Base-by-base conservation (phyloP, 345 rosid species). In the Capsella bursapastoris region DNA sequence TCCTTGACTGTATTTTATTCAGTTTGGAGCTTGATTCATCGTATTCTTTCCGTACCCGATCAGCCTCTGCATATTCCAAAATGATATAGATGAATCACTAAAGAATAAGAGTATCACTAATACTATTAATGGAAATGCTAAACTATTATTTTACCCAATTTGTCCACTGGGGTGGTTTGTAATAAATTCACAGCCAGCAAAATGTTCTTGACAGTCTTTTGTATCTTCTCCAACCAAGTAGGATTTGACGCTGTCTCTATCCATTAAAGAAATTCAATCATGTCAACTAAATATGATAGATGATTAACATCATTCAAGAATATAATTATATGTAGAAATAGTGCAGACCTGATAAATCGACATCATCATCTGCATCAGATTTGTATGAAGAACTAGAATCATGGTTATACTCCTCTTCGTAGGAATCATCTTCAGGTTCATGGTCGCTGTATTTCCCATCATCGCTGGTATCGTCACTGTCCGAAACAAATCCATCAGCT, bases 211-310 rank as follows among this genome's bases (percentile, higher is more conserved):
- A 86, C 84, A 64, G 89, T 86, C 75, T 71, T 71, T 70, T 86
- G 92, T 80, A 92, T 85, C 85, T 82, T 88, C 87, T 87, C 93
- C 86, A 92, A 78, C 99, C 97, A 92, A 56, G 92, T 87, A 66
- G 83, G 85, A 60, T 73, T 83, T 74, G 80, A 80, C 58, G 70
- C 81, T 60, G 83, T 77, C 71, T 88, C 94, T 93, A 64, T 53
- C 45, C 44, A 2, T 22, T 62, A 44, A 44, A 12, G 7, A 78
- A 59, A 51, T 59, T 44, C 16, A 66, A 57, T 13, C 66, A 57
- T 52, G 57, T 65, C 59, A 60, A 28, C 78, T 57, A 60, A 50
- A 45, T n/a, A 44, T 34, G 34, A 65, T 43, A n/a, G 51, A 59
- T 41, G 27, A 47, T 50, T 49, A 58, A 10, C 70, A 50, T 51